A percentile compares a stretch with the other conserved stretches of the same genome.
phyloP scores from a whole-genome alignment of 345 rosid genomes.

The Noccaea caerulescens region DNA sequence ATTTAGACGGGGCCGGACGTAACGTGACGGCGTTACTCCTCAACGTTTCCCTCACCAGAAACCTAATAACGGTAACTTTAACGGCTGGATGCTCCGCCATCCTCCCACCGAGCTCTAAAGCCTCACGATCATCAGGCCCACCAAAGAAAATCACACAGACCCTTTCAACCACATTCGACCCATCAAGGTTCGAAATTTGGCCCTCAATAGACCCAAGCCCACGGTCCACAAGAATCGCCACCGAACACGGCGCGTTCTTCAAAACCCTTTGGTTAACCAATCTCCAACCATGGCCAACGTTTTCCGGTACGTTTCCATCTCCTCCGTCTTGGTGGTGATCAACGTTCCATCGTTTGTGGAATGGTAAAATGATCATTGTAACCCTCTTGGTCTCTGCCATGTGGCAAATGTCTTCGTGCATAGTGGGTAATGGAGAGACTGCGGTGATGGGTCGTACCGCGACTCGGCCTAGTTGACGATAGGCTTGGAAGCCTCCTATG shows the following conservation, averaged over 20 bases:
- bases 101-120: conserved; percentile 68
- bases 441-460: conserved; percentile 65
- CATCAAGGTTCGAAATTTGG: conserved; percentile 33
- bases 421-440: conserved; percentile 61
- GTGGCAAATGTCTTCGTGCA: conserved; percentile 86
- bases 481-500: conserved; percentile 65
- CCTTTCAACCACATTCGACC: conserved; percentile 43
- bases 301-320: conserved; percentile 53
- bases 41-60: conserved; percentile 45
- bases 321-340: conserved; percentile 46
- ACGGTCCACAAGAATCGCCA: conserved; percentile 79
- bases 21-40: conserved; percentile 44
- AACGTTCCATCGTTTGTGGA: conserved; percentile 67
- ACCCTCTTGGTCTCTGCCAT: conserved; percentile 73
- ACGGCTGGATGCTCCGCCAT: conserved; percentile 78
- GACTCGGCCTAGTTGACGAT: conserved; percentile 71
- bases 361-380: conserved; percentile 68
- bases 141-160: conserved; percentile 75
- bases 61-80: conserved; percentile 58
- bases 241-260: conserved; percentile 74
- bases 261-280: conserved; percentile 71
- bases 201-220: conserved; percentile 60
- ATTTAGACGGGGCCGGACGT: conserved; percentile 49
- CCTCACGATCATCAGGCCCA: conserved; percentile 85
- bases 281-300: conserved; percentile 81